A percentile compares a stretch with the other conserved stretches of the same genome.
phyloP scores from a whole-genome alignment of 1,139 yeast genomes.

The Scheffersomyces illinoinensis region DNA sequence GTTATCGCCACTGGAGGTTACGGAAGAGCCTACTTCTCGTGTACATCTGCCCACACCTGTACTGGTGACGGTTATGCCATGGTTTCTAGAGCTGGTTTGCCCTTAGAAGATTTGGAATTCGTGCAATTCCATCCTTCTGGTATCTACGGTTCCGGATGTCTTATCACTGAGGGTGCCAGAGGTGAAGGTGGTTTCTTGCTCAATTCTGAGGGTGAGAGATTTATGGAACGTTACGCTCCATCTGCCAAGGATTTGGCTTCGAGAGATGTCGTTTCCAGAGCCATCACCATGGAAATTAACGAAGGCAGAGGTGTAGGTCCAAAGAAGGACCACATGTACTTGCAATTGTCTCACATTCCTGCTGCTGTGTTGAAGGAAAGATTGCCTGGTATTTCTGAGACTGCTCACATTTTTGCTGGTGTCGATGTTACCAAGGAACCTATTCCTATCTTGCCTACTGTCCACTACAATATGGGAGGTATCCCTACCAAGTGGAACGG shows the following conservation, averaged over 20 bases:
- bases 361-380: slow-evolving; percentile 90
- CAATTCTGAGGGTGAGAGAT: slow-evolving; percentile 98
- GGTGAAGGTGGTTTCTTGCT: slow-evolving; percentile 99
- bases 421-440: slow-evolving; percentile 99
- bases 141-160: slow-evolving; percentile 97
- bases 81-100: slow-evolving; percentile 98
- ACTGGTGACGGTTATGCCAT: slow-evolving; percentile 99
- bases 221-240: slow-evolving; percentile 99
- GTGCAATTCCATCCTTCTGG: slow-evolving; percentile 99
- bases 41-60: slow-evolving; percentile 99
- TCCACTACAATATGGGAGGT: slow-evolving; percentile 99
- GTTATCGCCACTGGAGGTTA: slow-evolving; percentile 98
- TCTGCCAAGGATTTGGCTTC: slow-evolving; percentile 98
- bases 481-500: slow-evolving; percentile 98
- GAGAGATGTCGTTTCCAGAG: slow-evolving; percentile 97
- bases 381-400: slow-evolving; percentile 98
- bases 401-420: slow-evolving; percentile 98
- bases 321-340: slow-evolving; percentile 88
- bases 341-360: slow-evolving; percentile 94
- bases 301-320: slow-evolving; percentile 99
- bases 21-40: slow-evolving; percentile 97
- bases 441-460: slow-evolving; percentile 97
- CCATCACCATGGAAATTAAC: slow-evolving; percentile 97
- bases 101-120: slow-evolving; percentile 95
- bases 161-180: slow-evolving; percentile 98